Evolutionary conservation across 75 land plant genomes (phyloP).

Genomic region (Sequoia sempervirens): DNA sequence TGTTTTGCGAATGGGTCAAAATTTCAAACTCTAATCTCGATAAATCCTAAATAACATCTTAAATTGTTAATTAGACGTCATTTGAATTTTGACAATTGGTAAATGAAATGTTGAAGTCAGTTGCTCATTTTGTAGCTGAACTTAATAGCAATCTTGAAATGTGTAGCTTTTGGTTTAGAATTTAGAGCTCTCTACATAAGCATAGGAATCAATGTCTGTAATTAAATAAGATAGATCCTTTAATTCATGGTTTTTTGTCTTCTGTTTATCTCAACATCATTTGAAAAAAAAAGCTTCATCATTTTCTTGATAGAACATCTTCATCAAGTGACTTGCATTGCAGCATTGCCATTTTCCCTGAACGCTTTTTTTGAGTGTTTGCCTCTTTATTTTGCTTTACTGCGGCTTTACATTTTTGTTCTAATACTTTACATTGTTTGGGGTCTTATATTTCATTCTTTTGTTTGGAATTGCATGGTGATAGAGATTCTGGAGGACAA

Average conservation of each 20-base stretch:
- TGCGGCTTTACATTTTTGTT: not conserved
- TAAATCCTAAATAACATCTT: not conserved
- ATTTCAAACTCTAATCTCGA: not conserved
- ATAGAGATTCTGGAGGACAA: not conserved
- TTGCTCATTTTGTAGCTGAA: not conserved
- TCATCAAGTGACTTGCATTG: not conserved
- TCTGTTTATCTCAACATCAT: not conserved
- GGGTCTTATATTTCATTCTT: not conserved
- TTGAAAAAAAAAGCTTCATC: not conserved
- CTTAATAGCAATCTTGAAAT: not conserved
- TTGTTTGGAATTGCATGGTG: not conserved
- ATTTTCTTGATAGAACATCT: not conserved
- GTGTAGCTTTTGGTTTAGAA: not conserved
- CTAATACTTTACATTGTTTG: not conserved
- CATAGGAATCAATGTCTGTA: not conserved
- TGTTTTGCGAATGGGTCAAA: not conserved
- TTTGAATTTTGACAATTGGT: not conserved
- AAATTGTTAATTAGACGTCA: not conserved
- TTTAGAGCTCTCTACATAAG: not conserved
- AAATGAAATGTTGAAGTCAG: not conserved
- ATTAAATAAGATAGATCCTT: not conserved
- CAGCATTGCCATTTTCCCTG: not conserved
- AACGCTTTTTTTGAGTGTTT: not conserved
- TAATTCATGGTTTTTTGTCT: not conserved
- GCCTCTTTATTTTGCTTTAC: not conserved